Evolutionary conservation across 805 yeast genomes (phyloP), one percentile per base, ranked within the genome.

Genomic region (Metschnikowia corniflorae): DNA sequence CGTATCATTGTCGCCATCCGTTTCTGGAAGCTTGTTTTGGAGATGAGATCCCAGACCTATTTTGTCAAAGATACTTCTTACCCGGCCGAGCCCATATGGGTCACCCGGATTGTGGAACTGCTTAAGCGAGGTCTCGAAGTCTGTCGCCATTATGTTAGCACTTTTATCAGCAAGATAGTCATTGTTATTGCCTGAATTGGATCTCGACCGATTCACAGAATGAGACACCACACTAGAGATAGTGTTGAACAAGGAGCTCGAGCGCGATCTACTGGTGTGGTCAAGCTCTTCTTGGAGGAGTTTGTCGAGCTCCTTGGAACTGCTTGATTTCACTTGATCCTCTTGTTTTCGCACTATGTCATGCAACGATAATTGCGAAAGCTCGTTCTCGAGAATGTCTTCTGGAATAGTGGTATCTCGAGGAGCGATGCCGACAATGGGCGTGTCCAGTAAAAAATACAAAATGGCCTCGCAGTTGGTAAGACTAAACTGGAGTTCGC

Each of bases 391-490:
- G 27, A 28, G 38, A 2, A 34, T 23, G 5, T 40, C 43, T 2
- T 49, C 43, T 17, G 39, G 39, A 10, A 42, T 27, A 2, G 30
- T 27, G 26, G 30, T 29, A 9, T 26, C 38, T 9, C 15, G 31
- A 0, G 48, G 49, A 10, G 40, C 49, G 16, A 66, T 50, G 27
- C 63, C 70, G 13, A 46, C 41, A 10, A 64, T 42, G 1, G 69
- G 60, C 5, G 65, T 58, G 31, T 60, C 64, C 39, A 63, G 59
- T 24, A 67, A 49, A 46, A 60, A 68, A 29, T 51, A 58, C 10
- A 65, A 49, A 13, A 63, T 58, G 3, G 73, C 73, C 36, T 68
- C 73, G 35, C 66, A 61, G 44, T 68, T 68, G 3, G 72, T 67
- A 20, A 67, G 49, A 43, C 65, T 67, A 39, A 57, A 68, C 31